Percentiles rank a stretch among this genome's conserved stretches.
These are phyloP conservation scores for Brassica nigra DNA, from an alignment of 345 rosid species.

Conservation along the genomic window DNA sequence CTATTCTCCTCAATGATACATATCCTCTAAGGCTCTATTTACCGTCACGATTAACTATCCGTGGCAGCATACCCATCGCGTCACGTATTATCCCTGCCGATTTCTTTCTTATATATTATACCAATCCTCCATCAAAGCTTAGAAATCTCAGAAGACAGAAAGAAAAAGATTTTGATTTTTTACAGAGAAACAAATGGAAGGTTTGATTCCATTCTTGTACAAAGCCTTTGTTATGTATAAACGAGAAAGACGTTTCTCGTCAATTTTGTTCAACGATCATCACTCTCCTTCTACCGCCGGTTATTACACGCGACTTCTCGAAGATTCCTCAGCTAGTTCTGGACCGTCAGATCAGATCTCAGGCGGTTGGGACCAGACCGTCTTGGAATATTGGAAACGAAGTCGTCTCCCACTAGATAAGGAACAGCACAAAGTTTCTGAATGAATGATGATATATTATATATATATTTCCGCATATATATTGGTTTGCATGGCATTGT, in stretches of 20 bases:
- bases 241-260: not conserved
- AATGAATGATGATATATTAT: not conserved
- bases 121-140: not conserved
- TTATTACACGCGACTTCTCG: constrained; percentile 10
- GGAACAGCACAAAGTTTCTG: not conserved
- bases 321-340: not conserved
- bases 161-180: not conserved
- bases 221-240: constrained; percentile 7
- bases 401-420: not conserved
- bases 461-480: not conserved
- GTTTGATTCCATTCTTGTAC: not conserved
- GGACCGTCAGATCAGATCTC: not conserved
- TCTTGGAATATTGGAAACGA: not conserved
- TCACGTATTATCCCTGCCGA: not conserved
- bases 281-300: not conserved
- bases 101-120: not conserved
- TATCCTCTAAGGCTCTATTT: constrained; percentile 9
- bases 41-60: not conserved
- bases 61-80: not conserved
- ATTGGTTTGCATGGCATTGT: constrained; percentile 8
- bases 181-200: not conserved
- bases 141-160: not conserved
- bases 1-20: not conserved
- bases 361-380: not conserved
- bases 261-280: constrained; percentile 13